Percentiles rank a stretch among this genome's conserved stretches.
Conservation (phyloP, 768 basidiomycete genomes). For the Trichaptum fuscoviolaceum region DNA sequence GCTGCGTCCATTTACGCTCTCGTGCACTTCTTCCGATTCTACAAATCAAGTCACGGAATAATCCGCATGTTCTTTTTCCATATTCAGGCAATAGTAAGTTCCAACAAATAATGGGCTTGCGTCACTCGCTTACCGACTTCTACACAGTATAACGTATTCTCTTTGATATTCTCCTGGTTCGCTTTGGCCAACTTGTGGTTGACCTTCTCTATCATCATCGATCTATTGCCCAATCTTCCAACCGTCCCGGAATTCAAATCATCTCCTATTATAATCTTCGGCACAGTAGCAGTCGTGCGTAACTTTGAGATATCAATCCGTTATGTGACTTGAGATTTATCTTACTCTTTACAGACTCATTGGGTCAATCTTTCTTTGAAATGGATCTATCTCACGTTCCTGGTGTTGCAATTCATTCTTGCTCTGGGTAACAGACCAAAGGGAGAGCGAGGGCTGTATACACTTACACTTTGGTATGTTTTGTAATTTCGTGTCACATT, state of each 20-base stretch:
- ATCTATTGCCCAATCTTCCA: conserved; percentile 56
- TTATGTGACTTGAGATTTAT: background rate
- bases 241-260: conserved; percentile 13
- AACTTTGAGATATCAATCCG: background rate
- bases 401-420: conserved; percentile 77
- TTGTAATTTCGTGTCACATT: background rate
- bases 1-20: conserved; percentile 89
- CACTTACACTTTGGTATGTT: conserved; percentile 62
- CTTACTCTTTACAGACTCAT: conserved; percentile 56
- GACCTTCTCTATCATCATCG: conserved; percentile 94
- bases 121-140: conserved; percentile 5
- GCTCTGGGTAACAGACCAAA: conserved; percentile 83
- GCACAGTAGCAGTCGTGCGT: conserved; percentile 63
- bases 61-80: conserved; percentile 97
- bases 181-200: conserved; percentile 89
- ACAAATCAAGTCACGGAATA: conserved; percentile 79
- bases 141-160: conserved; percentile 75
- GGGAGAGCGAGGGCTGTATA: conserved; percentile 73
- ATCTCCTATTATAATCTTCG: conserved; percentile 52
- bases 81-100: conserved; percentile 78
- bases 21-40: conserved; percentile 90
- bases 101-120: background rate
- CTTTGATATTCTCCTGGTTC: conserved; percentile 89
- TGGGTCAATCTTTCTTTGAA: conserved; percentile 81
- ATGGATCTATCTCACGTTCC: conserved; percentile 83